Conservation (phyloP, 805 yeast species). For the Clavispora fructus region DNA sequence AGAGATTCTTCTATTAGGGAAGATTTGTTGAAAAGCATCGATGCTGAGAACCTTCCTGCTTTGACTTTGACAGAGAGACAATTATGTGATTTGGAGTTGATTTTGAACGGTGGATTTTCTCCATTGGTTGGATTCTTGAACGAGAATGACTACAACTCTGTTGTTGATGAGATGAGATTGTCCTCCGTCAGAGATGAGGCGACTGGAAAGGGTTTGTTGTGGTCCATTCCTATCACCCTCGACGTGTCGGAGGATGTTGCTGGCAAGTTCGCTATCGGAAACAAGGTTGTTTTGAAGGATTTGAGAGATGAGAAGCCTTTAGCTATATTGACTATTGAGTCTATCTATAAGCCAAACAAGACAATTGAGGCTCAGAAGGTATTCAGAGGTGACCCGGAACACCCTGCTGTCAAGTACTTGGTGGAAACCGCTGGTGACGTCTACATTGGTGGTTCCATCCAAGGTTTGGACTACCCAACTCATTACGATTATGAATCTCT, state of each 20-base stretch:
- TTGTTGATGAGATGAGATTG: constrained; percentile 65
- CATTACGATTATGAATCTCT: constrained; percentile 88
- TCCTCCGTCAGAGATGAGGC: constrained; percentile 35
- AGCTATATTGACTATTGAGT: constrained; percentile 76
- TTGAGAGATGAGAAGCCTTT: constrained; percentile 73
- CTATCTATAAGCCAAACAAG: constrained; percentile 80
- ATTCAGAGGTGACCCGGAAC: constrained; percentile 95
- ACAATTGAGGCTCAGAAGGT: constrained; percentile 74
- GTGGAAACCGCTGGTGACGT: constrained; percentile 70
- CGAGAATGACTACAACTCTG: constrained; percentile 63
- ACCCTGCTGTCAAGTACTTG: constrained; percentile 82
- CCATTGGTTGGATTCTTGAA: constrained; percentile 67
- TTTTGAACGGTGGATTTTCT: constrained; percentile 90
- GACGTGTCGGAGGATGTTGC: constrained; percentile 60
- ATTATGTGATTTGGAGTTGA: constrained; percentile 87
- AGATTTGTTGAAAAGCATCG: constrained; percentile 55
- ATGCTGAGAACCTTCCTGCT: constrained; percentile 34
- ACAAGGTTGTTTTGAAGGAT: constrained; percentile 70
- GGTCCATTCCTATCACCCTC: constrained; percentile 91
- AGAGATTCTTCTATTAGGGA: constrained; percentile 66
- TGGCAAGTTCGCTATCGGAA: constrained; percentile 43
- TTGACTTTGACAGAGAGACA: constrained; percentile 75
- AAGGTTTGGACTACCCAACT: constrained; percentile 77
- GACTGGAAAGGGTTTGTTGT: constrained; percentile 57
- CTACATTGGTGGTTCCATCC: constrained; percentile 83